Evolutionary conservation across 345 rosid species (phyloP), one percentile per base, ranked within the genome.

Genomic region (Kernera saxatilis): DNA sequence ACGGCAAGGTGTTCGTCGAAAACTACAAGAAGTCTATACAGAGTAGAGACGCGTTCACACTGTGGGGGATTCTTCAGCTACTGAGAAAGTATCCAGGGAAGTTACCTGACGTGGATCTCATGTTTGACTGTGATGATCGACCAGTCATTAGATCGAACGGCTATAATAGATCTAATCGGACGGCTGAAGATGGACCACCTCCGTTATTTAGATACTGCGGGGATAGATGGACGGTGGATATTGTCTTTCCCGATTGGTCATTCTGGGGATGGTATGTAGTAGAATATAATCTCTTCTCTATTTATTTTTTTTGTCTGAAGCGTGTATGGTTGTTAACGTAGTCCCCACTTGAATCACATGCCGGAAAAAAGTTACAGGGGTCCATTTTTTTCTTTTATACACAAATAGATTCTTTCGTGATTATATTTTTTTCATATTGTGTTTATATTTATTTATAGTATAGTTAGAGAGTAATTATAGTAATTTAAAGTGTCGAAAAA

Each of bases 31-130:
- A 78, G 62, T 71, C 87, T 2, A 66, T 82, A 26, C 91, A 82
- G 52, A 78, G 82, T 1, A 75, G 93, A 63, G 91, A 86, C 25
- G 30, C 39, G 46, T 84, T 83, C 74, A 87, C 84, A 7, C 41
- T 80, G 19, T 86, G 93, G 96, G 91, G 93, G 3, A 77, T 90
- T 11, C 37, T 90, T 54, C 93, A 87, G 75, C 84, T 87, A 32
- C 69, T 87, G 23, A 77, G 87, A 71, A 58, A 64, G 75, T 90
- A 87, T 74, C 91, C 93, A 2, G 91, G 91, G 8, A 77, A 68
- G 32, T 30, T 86, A 32, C 90, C 93, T 3, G 91, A 87, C 68
- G 70, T 87, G 72, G 93, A 90, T 71, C 73, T 90, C 15, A 86
- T 90, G 91, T 86, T 90, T 32, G 83, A 84, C 78, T 83, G 88